A percentile compares a stretch with the other conserved stretches of the same genome.
phyloP scores from a whole-genome alignment of 352 stramenopile species.

The Nothophytophthora sp. region DNA sequence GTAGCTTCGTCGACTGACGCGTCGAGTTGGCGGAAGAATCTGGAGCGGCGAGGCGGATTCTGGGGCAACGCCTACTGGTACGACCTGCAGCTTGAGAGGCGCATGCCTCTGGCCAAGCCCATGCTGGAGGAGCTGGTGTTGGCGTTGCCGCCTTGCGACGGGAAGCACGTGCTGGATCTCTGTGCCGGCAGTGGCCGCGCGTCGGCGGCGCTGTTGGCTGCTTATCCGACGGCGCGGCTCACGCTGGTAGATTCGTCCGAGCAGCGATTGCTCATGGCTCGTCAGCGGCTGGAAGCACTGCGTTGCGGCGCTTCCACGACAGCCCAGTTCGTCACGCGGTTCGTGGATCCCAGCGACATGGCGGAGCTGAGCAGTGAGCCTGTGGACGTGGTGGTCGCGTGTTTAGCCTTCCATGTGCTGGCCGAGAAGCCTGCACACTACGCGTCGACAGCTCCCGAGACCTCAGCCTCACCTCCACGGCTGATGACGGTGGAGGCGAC shows the following conservation, averaged over 20 bases:
- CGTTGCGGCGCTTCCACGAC: not conserved
- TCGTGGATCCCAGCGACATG: slow-evolving; percentile 16
- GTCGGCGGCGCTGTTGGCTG: slow-evolving; percentile 47
- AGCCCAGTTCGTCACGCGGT: slow-evolving; percentile 24
- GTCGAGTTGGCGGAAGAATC: slow-evolving; percentile 55
- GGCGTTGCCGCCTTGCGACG: slow-evolving; percentile 61
- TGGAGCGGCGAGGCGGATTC: slow-evolving; percentile 66
- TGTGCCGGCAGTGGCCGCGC: slow-evolving; percentile 68
- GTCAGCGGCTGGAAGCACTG: slow-evolving; percentile 34
- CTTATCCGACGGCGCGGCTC: slow-evolving; percentile 60
- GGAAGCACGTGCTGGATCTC: slow-evolving; percentile 60
- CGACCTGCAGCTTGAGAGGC: slow-evolving; percentile 61
- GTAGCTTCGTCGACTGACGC: not conserved
- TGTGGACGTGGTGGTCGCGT: slow-evolving; percentile 62
- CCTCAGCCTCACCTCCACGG: not conserved
- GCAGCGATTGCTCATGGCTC: slow-evolving; percentile 55
- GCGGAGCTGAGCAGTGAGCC: slow-evolving; percentile 22
- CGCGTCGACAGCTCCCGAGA: not conserved
- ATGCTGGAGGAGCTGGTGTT: slow-evolving; percentile 67
- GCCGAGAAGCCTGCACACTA: slow-evolving; percentile 60
- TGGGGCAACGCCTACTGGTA: slow-evolving; percentile 83
- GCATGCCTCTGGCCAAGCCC: slow-evolving; percentile 58
- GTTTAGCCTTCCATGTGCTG: slow-evolving; percentile 72
- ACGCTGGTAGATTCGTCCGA: slow-evolving; percentile 60
- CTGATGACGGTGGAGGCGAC: slow-evolving; percentile 17